These are phyloP conservation scores for Cladosporium sp. DNA, from an alignment of 2,329 filamentous ascomycete species.

Conservation along the genomic window DNA sequence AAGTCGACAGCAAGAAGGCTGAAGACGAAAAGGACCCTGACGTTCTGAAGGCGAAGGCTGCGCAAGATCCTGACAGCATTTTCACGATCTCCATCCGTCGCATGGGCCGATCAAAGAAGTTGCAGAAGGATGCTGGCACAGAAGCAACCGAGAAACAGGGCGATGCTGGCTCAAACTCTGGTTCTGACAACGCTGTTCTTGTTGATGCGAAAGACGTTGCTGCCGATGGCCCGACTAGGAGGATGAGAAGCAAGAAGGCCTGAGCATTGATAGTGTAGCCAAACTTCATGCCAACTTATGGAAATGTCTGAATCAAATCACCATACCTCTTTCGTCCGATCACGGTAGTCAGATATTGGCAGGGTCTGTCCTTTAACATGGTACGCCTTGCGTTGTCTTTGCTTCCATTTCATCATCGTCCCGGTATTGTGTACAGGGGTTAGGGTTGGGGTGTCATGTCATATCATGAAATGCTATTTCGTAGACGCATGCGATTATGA, in stretches of 20 bases:
- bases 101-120: background rate
- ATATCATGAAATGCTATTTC: background rate
- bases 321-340: background rate
- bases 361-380: background rate
- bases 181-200: slow-evolving; percentile 24
- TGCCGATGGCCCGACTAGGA: background rate
- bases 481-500: no score
- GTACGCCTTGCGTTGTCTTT: background rate
- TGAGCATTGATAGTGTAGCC: background rate
- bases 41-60: slow-evolving; percentile 13
- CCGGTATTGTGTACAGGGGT: background rate
- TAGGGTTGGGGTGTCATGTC: background rate
- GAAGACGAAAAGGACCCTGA: slow-evolving; percentile 28
- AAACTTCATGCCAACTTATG: background rate
- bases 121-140: background rate
- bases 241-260: slow-evolving; percentile 16
- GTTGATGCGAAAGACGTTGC: slow-evolving; percentile 17
- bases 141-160: background rate
- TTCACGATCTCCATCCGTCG: slow-evolving; percentile 21
- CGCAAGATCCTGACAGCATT: slow-evolving; percentile 19
- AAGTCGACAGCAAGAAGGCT: slow-evolving; percentile 26
- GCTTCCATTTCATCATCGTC: background rate
- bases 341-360: no score
- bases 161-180: background rate
- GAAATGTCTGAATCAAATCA: background rate